Percentiles rank a stretch among this genome's conserved stretches.
These are phyloP conservation scores for Phytophthora crassamura DNA, from an alignment of 352 stramenopile species.

Conservation along the genomic window DNA sequence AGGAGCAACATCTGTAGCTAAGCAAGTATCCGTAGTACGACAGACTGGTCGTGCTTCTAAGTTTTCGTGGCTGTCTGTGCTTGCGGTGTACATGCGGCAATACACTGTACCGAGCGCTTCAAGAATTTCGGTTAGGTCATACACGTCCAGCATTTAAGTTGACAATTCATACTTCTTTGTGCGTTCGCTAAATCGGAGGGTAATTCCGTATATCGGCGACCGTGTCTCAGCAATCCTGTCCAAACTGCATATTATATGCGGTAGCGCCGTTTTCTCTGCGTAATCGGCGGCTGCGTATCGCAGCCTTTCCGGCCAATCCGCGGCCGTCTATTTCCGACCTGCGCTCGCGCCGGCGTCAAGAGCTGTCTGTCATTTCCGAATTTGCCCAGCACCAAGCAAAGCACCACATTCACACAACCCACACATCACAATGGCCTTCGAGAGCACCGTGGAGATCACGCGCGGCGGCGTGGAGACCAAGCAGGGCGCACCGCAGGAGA, in stretches of 20 bases:
- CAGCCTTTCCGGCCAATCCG: not conserved
- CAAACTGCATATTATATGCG: slow-evolving; percentile 1
- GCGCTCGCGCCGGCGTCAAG: slow-evolving; percentile 2
- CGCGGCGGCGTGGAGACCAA: slow-evolving; percentile 48
- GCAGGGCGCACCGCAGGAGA: slow-evolving; percentile 41
- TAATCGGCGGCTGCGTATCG: slow-evolving; percentile 24
- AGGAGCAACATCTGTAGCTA: too few species aligned
- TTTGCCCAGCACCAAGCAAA: slow-evolving; percentile 29
- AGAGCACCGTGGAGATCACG: slow-evolving; percentile 58
- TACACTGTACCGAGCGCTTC: too few species aligned
- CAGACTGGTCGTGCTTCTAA: too few species aligned
- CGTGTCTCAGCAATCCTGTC: slow-evolving; percentile 27
- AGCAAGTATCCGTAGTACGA: too few species aligned
- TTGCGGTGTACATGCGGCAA: too few species aligned
- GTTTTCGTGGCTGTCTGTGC: too few species aligned
- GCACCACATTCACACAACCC: not conserved
- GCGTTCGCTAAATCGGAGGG: not conserved
- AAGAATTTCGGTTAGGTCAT: too few species aligned
- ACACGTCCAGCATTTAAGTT: too few species aligned
- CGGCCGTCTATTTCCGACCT: too few species aligned
- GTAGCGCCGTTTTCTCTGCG: not conserved
- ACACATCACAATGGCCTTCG: slow-evolving; percentile 50
- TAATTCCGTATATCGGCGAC: not conserved
- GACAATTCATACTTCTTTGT: too few species aligned
- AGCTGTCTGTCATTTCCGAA: slow-evolving; percentile 48